Evolutionary conservation across 2,329 filamentous ascomycete species (phyloP), one percentile per base, ranked within the genome.

Genomic region (Penicillium sp.): DNA sequence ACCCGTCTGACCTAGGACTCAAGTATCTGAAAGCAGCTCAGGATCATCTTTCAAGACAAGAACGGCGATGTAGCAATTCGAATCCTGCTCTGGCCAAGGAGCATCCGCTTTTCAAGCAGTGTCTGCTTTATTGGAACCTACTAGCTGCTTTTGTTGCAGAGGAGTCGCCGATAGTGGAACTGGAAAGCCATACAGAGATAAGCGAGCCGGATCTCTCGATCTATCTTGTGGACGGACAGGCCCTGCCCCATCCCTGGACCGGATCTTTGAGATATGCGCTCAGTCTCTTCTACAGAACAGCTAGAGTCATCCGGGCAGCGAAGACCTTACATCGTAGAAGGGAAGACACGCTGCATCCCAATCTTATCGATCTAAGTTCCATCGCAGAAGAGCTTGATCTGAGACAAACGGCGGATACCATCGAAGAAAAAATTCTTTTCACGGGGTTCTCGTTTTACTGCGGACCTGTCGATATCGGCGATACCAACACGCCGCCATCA

Each of bases 51-150:
- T 38, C 43, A 34, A 54, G 43, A 32, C 58, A 62, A 32, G 53
- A 62, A 45, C 47, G 50, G 10, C 53, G 55, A 45, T 61, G 51
- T n/a, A 57, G 56, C 13, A 57, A 50, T 21, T 47, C 58, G 9
- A 38, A 61, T 8, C 61, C 58, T 13, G 52, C 49, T 5, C 50
- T 64, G 16, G 60, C 60, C 21, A 61, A 64, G 34, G 60, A 62
- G 29, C 60, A 64, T 27, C 61, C 61, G 9, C 44, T 64, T 5
- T 61, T 62, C 39, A 59, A 62, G 29, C 61, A 64, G 45, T 62
- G 60, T 31, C 45, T 64, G 13, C 43, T 64, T 8, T 64, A 60
- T 45, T 64, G 61, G 61, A 64, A 62, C 27, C 55, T 62, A 49
- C 32, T 64, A 7, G 60, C 61, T 32, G 61, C 61, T 3, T 62